These are phyloP conservation scores for Orbilia blumenaviensis DNA, from an alignment of 2,329 filamentous ascomycete genomes.

Conservation along the genomic window DNA sequence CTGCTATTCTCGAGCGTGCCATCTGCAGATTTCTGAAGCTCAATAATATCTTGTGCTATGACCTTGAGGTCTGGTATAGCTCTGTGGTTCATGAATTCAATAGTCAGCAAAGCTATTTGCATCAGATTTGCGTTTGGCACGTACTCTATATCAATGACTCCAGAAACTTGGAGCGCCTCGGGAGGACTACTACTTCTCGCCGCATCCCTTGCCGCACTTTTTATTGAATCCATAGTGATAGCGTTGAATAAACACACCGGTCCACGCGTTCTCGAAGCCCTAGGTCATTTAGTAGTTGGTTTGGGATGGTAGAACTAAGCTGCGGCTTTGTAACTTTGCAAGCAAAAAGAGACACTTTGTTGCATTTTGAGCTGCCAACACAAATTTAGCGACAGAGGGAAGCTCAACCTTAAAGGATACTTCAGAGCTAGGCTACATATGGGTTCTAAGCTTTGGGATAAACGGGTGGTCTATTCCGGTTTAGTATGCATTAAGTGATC, in stretches of 20 bases:
- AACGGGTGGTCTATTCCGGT: too few species aligned
- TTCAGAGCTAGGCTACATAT: too few species aligned
- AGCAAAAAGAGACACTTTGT: slow-evolving; percentile 1
- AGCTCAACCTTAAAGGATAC: too few species aligned
- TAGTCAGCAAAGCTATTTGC: not conserved
- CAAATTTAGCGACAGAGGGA: not conserved
- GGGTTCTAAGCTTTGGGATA: not conserved
- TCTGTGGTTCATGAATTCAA: slow-evolving; percentile 6
- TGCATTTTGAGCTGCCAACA: not conserved
- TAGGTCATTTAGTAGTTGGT: not conserved
- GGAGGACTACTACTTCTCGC: slow-evolving; percentile 6
- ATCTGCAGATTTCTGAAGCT: slow-evolving; percentile 34
- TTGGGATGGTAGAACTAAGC: not conserved
- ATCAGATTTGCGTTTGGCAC: not conserved
- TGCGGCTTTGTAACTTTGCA: not conserved
- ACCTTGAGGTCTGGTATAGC: not conserved
- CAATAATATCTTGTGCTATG: slow-evolving; percentile 29
- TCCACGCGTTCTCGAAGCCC: slow-evolving; percentile 5
- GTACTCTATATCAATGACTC: slow-evolving; percentile 37
- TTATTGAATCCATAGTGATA: slow-evolving; percentile 15
- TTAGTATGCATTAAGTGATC: too few species aligned
- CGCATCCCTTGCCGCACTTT: slow-evolving; percentile 20
- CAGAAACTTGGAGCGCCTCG: slow-evolving; percentile 5
- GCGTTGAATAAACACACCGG: not conserved
- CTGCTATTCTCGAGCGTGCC: slow-evolving; percentile 30